Evolutionary conservation across 2,329 filamentous ascomycete genomes (phyloP), one percentile per base, ranked within the genome.

Genomic region (Fusarium papillatum): DNA sequence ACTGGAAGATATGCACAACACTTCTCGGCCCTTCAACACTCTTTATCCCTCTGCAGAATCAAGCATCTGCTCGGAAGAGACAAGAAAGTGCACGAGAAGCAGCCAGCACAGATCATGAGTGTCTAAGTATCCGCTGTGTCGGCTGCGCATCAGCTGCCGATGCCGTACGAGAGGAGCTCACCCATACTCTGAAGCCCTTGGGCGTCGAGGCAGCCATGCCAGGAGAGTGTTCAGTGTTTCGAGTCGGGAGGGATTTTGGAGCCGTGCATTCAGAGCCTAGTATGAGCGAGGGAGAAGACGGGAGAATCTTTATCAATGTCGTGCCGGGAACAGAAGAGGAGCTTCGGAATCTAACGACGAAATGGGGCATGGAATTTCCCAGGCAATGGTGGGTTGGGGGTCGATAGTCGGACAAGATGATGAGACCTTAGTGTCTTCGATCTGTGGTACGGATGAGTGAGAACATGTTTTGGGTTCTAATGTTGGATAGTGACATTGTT

Each of bases 1-100:
- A 86, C 73, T 89, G 87, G 86, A 89, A 89, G 80, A 81, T 89
- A 1, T 86, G 85, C 74, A 83, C 86, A 4, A 86, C 87, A 0
- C 82, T 89, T 13, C 82, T 88, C 2, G 87, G 87, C 4, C 86
- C 87, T 0, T 76, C 83, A 4, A 89, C 87, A 0, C 80, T 88
- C 22, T 89, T 89, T 80, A 82, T 87, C 26, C 80, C 83, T 2
- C 38, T 79, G 0, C 24, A 73, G 1, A 76, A 83, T 43, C 83
- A 84, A 36, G 13, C 70, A 0, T 39, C 68, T 2, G 86, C 87
- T 0, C 82, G 86, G 3, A 13, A 69, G 1, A 77, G 80, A 0
- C 84, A 86, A 64, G 71, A 75, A 6, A 31, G 36, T 0, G 80
- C 84, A 3, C 84, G 83, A 43, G 61, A 68, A 2, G 69, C 73